phyloP scores from a whole-genome alignment of 106 monocot genomes.

The Acorus calamus region DNA sequence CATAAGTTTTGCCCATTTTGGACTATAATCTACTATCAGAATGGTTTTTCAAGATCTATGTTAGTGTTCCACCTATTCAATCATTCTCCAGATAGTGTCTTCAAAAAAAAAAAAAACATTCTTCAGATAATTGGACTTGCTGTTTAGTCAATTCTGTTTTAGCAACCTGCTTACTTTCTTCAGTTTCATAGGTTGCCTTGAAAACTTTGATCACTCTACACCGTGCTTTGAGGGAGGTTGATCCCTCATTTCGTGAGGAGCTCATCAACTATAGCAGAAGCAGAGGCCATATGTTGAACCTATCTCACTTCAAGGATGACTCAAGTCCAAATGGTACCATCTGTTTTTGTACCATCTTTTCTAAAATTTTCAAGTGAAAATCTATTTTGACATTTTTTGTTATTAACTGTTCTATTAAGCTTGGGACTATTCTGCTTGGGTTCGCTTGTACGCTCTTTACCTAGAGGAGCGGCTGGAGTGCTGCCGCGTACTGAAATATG shows the following conservation, averaged over 20 bases:
- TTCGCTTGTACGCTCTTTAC: conserved; percentile 64
- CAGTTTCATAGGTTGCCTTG: conserved; percentile 45
- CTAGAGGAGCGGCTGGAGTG: conserved; percentile 70
- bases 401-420: conserved; percentile 25
- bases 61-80: too few relatives aligned
- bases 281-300: conserved; percentile 54
- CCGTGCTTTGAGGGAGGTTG: conserved; percentile 71
- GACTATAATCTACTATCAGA: too few relatives aligned
- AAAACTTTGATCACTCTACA: conserved; percentile 75
- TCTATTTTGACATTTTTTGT: neutral
- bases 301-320: conserved; percentile 78
- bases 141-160: neutral
- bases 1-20: too few relatives aligned
- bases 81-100: too few relatives aligned
- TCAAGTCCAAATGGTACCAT: conserved; percentile 56
- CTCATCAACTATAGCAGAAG: conserved; percentile 39
- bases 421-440: conserved; percentile 79
- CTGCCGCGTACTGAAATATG: conserved; percentile 54
- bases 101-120: too few relatives aligned
- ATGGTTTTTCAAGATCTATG: too few relatives aligned
- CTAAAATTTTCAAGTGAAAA: neutral
- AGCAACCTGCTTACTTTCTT: neutral
- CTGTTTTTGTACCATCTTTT: neutral
- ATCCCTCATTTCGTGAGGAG: conserved; percentile 64
- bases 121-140: too few relatives aligned